A percentile compares a stretch with the other conserved stretches of the same genome.
Evolutionary conservation across 345 rosid genomes (phyloP).

Genomic region (Camelina hispida): DNA sequence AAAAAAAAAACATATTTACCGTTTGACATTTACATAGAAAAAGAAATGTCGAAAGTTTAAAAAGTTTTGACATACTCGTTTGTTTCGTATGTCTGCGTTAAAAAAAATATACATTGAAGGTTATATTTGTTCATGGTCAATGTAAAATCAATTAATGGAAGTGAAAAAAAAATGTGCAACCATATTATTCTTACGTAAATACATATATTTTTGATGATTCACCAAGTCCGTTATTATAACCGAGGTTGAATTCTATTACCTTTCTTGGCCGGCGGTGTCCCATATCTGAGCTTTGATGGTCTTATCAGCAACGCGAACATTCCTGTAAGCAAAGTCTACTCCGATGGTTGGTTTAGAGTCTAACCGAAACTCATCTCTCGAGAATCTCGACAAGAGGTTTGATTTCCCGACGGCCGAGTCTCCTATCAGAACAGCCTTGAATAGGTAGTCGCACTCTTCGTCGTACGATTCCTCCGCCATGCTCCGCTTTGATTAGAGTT

Average conservation of each 20-base stretch:
- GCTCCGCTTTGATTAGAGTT: conserved; percentile 3
- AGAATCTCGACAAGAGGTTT: conserved; percentile 77
- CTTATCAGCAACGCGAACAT: conserved; percentile 64
- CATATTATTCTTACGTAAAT: background rate
- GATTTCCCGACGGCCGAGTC: conserved; percentile 92
- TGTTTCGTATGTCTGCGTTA: background rate
- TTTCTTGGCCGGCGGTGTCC: conserved; percentile 97
- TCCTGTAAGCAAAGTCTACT: conserved; percentile 85
- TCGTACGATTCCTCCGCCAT: conserved; percentile 65
- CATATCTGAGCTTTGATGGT: conserved; percentile 87
- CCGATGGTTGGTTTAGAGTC: conserved; percentile 95
- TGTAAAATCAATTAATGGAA: background rate
- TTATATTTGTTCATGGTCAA: background rate
- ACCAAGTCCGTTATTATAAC: background rate
- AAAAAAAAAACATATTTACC: background rate
- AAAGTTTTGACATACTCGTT: background rate
- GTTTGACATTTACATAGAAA: background rate
- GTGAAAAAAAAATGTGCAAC: background rate
- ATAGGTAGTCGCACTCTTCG: conserved; percentile 86
- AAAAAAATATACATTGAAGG: background rate
- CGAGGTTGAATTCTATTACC: conserved; percentile 47
- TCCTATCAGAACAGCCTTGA: conserved; percentile 82
- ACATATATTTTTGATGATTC: conserved; percentile 3
- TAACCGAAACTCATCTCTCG: conserved; percentile 71
- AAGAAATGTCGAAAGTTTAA: background rate